Evolutionary conservation across 495 filamentous ascomycete species (phyloP).

Genomic region (Aspergillus asperescens): DNA sequence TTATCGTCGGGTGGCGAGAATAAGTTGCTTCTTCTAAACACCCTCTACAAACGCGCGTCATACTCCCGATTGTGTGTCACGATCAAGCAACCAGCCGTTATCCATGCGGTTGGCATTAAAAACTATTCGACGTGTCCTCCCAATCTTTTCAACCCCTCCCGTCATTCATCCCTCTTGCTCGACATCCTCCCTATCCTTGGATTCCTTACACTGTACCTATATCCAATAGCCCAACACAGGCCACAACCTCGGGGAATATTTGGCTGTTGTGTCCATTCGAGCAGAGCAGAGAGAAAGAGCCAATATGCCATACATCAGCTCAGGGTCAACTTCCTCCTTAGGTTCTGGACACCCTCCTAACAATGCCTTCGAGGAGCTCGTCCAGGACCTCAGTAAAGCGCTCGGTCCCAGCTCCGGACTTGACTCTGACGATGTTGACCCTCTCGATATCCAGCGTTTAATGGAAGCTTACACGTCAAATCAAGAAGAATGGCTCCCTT

Average conservation of each 20-base stretch:
- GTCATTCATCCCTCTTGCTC: background rate
- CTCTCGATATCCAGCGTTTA: conserved; percentile 55
- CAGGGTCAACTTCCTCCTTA: conserved; percentile 8
- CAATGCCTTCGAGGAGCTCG: conserved; percentile 64
- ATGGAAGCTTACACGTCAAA: conserved; percentile 69
- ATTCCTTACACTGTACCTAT: no score
- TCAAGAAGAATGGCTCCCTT: conserved; percentile 63
- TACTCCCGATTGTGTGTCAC: background rate
- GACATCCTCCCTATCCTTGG: background rate
- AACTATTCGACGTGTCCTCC: background rate
- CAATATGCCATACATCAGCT: conserved; percentile 36
- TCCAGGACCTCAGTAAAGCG: conserved; percentile 61
- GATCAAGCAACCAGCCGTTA: background rate
- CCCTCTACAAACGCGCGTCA: background rate
- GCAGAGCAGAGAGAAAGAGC: background rate
- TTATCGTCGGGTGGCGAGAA: conserved; percentile 22
- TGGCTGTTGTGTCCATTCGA: background rate
- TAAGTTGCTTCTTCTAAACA: background rate
- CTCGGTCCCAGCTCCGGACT: conserved; percentile 76
- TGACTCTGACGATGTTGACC: conserved; percentile 71
- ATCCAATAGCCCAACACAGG: background rate
- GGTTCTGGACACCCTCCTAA: conserved; percentile 6
- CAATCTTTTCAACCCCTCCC: background rate
- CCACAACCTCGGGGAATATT: background rate
- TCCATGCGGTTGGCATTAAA: background rate